Evolutionary conservation across 371 early-diverging fungal species (phyloP), one percentile per base, ranked within the genome.

Genomic region (Mortierella sp.): DNA sequence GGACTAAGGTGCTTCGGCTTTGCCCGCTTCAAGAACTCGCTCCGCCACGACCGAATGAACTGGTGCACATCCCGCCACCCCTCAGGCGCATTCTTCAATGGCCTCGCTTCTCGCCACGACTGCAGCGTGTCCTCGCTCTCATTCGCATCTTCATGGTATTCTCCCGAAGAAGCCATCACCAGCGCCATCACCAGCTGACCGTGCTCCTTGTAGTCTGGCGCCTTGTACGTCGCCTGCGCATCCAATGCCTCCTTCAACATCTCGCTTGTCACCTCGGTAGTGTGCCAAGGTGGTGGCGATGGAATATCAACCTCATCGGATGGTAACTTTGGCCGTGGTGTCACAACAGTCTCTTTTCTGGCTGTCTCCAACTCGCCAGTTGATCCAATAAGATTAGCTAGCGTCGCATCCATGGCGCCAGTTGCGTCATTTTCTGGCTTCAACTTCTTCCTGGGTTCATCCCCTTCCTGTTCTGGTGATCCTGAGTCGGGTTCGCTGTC

Each of bases 11-110:
- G 71, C 60, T 44, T 32, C 18, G 86, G 86, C 68, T 74, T 35
- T 6, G 55, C 68, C 72, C 74, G 56, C 12, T 58, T 49, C 46
- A 85, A 72, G 72, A 85, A 85, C 70, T 70, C 82, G 21, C 51
- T 32, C 12, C 86, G 63, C 82, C 86, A 85, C n/a, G 86, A 70
- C 46, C 82, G 79, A 16, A 84, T 73, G 70, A 85, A 85, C 46
- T 75, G 79, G 29, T 35, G 46, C 71, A 85, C 77, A 55, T 79
- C 70, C 74, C 71, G 54, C 86, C 82, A 82, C 5, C 86, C 86
- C 7, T 73, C 60, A 0, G 79, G 79, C 4, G 76, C 72, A 58
- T 38, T 8, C 4, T 29, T 35, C 70, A 81, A 46, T 3, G 82
- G 82, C 51, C 21, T 16, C 4, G 82, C 79, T 38, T 76, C 77